Base-by-base conservation (phyloP, 495 filamentous ascomycete genomes). In the Chaetomidium leptoderma region DNA sequence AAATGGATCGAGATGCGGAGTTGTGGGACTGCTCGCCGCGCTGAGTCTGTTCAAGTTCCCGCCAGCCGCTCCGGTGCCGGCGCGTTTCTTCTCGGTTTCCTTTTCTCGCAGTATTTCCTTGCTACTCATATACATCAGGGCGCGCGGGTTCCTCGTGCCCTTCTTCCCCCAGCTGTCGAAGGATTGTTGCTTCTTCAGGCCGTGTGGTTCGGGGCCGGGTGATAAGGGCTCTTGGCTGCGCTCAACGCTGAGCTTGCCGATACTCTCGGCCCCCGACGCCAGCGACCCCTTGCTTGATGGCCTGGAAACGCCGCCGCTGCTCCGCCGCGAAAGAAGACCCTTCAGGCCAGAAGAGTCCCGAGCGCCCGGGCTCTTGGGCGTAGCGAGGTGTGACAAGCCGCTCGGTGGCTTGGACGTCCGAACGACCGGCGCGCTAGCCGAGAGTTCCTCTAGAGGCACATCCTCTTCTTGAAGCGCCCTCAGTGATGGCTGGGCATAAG, bases 361-460 rank as follows among this genome's bases (percentile, higher is more conserved):
- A 44, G 66, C 61, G 26, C 68, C 42, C n/a, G 72, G 59, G 57
- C 67, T 67, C 37, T 65, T 72, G 62, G 79, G 76, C 72, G 80
- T 84, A 19, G 88, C 90, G 45, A 89, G 68, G n/a, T 79, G 69
- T 3, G 84, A 87, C 60, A 83, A 78, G 17, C 86, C 87, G 35
- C 84, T 88, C 3, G 90, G 89, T 19, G 87, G 87, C 69, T 90
- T 90, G 48, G 90, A 83, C 46, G 92, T 97, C 55, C 89, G 84
- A 68, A 97, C 85, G 23, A 93, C 86, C 17, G 92, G 92, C 14
- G 90, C 77, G 60, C 83, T 81, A 8, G 92, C 91, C 11, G 90
- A 86, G 36, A 82, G 69, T 53, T 83, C 78, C 60, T 81, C 74
- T 45, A 82, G 64, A 29, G 75, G 66, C 17, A 74, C 63, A 69